Base-by-base conservation (phyloP, 129 eudicot species). In the Glebionis coronaria region DNA sequence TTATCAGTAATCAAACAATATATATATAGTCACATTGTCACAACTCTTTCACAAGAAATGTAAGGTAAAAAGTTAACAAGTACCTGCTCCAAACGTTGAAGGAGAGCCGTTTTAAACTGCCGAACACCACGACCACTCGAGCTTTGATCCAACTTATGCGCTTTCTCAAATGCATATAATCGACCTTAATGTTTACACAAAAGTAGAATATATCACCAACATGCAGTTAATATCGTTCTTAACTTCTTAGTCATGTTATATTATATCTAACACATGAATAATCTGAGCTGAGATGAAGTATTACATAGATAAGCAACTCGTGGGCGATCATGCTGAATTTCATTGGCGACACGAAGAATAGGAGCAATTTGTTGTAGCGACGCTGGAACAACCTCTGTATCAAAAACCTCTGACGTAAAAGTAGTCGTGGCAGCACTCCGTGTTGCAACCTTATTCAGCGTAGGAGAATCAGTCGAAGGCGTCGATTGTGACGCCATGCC, bases 281-380 rank as follows among this genome's bases (percentile, higher is more conserved):
- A 60, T 1, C 38, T 10, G 7, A 1, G 12, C 9, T 11, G 2
- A 13, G 38, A 18, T 25, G 19, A 40, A 38, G 18, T 4, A 42
- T 51, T 77, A 89, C 96, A 86, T 4, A 89, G 79, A 72, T 89
- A 89, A 60, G 96, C 85, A 44, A 88, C 96, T 50, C 96, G 82
- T 1, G 92, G 87, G 20, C 83, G 83, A 73, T 83, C 78, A 0
- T 78, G 82, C 56, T 88, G 92, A 45, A 85, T 88, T 79, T 88
- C 96, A 81, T 88, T 88, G 65, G 96, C 96, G 46, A 85, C 96
- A 64, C 96, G 92, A 31, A 88, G 87, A 77, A 88, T 88, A 0
- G 90, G 87, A 44, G 92, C 96, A 65, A 88, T 88, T 67, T 88
- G 89, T 67, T 59, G 83, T 49, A 88, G 74, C 4, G 96, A 85